Conservation (phyloP, 176 grass and related monocot genomes). For the Bonia amplexicaulis region DNA sequence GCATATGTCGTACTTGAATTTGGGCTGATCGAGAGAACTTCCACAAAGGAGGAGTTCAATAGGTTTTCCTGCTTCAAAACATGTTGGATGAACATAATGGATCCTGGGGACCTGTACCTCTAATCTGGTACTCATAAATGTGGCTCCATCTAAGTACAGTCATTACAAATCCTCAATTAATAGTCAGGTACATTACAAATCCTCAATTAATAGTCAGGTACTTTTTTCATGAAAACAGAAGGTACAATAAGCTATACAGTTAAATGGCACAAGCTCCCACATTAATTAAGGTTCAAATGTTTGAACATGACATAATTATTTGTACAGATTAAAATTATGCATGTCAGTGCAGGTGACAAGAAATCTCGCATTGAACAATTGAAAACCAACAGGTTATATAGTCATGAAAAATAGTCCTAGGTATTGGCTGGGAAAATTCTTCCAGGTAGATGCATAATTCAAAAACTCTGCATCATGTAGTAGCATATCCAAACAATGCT, state of each 20-base stretch:
- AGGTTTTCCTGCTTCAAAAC: slow-evolving; percentile 92
- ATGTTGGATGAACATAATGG: slow-evolving; percentile 81
- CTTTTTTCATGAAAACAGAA: not conserved
- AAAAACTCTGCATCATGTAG: not conserved
- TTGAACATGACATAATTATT: slow-evolving; percentile 1
- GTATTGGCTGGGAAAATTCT: not conserved
- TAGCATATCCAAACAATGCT: slow-evolving; percentile 5
- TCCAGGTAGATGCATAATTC: not conserved
- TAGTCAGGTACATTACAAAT: not conserved
- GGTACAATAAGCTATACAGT: slow-evolving; percentile 9
- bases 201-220: slow-evolving; percentile 12
- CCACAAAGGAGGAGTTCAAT: slow-evolving; percentile 75
- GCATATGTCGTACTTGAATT: slow-evolving; percentile 55
- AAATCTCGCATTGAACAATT: not conserved
- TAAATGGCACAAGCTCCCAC: not conserved
- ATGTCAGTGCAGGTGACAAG: not conserved
- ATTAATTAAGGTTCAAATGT: not conserved
- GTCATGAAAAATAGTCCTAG: not conserved
- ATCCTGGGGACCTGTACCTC: slow-evolving; percentile 78
- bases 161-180: slow-evolving; percentile 20
- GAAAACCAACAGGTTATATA: not conserved
- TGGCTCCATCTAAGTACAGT: slow-evolving; percentile 54
- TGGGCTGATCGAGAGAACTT: slow-evolving; percentile 83
- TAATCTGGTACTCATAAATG: slow-evolving; percentile 77
- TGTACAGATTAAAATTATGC: slow-evolving; percentile 1